Evolutionary conservation across 768 basidiomycete genomes (phyloP).

Genomic region (Mrakia gelida): DNA sequence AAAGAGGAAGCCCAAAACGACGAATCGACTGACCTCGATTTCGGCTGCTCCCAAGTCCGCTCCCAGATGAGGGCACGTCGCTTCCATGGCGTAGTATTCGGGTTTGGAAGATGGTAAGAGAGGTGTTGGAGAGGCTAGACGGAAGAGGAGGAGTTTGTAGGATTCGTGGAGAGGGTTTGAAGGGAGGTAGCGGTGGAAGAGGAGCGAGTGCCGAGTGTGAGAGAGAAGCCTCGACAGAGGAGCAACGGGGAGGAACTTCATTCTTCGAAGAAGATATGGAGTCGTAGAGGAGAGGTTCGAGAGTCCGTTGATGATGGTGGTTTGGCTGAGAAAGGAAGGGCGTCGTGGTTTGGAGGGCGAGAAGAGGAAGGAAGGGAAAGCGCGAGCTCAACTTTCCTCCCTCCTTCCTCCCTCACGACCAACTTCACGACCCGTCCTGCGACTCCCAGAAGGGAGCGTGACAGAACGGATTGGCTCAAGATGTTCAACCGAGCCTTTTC

Average conservation of each 20-base stretch:
- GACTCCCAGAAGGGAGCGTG: background rate
- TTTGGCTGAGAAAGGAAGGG: background rate
- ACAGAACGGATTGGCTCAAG: no score
- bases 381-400: background rate
- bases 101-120: background rate
- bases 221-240: slow-evolving; percentile 40
- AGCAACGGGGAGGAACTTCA: slow-evolving; percentile 31
- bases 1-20: background rate
- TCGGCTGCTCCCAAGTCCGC: slow-evolving; percentile 58
- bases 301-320: background rate
- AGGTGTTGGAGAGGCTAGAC: slow-evolving; percentile 48
- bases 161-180: slow-evolving; percentile 59
- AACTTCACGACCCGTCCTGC: background rate
- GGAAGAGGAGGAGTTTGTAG: slow-evolving; percentile 62
- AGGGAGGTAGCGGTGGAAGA: slow-evolving; percentile 50
- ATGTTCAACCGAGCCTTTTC: no score
- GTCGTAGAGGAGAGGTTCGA: no score
- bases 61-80: slow-evolving; percentile 72
- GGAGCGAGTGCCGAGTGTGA: slow-evolving; percentile 54
- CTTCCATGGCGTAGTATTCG: slow-evolving; percentile 73
- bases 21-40: background rate
- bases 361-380: background rate
- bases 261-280: background rate
- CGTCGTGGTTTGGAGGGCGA: no score
- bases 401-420: background rate